A percentile compares a stretch with the other conserved stretches of the same genome.
Conservation (phyloP, 331 rosid genomes). For the Acacia pycnantha region DNA sequence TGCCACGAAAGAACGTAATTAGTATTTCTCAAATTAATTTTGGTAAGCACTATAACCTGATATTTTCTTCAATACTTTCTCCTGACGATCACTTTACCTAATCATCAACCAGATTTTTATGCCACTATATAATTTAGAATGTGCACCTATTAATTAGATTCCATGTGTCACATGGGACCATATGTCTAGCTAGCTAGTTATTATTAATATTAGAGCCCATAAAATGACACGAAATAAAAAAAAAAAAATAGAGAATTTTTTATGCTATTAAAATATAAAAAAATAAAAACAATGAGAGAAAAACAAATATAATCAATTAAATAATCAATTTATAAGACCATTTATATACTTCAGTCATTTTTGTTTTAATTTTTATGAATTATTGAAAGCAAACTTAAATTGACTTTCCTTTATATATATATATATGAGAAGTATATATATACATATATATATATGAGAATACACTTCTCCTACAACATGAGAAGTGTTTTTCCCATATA, state of each 20-base stretch:
- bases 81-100: not conserved
- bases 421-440: too few relatives aligned
- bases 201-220: not conserved
- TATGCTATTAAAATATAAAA: not conserved
- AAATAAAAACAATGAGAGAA: too few relatives aligned
- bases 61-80: not conserved
- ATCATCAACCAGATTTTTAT: not conserved
- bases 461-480: too few relatives aligned
- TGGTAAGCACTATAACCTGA: not conserved
- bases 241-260: not conserved
- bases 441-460: too few relatives aligned
- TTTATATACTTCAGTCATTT: not conserved
- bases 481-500: too few relatives aligned
- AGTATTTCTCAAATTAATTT: not conserved
- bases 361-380: not conserved
- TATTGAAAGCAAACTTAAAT: not conserved
- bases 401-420: too few relatives aligned
- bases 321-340: not conserved
- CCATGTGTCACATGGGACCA: not conserved
- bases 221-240: not conserved
- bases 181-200: not conserved
- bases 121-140: not conserved
- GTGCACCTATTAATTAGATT: not conserved
- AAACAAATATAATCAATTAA: too few relatives aligned
- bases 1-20: not conserved